A percentile compares a stretch with the other conserved stretches of the same genome.
These are phyloP conservation scores for Xylariaceae sp. DNA, from an alignment of 2,329 filamentous ascomycete species.

Conservation along the genomic window DNA sequence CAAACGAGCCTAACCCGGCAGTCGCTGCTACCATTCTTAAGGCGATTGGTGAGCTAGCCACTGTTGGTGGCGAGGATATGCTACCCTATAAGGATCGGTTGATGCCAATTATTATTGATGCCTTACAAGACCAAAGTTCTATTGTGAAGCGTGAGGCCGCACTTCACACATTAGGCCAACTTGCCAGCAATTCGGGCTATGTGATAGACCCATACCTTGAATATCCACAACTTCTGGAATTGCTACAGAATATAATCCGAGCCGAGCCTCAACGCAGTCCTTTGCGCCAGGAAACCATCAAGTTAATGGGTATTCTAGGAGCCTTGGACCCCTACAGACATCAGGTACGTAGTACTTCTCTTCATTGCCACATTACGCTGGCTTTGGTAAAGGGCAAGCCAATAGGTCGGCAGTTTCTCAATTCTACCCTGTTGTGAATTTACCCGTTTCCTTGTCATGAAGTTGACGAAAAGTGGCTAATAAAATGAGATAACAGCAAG, in stretches of 20 bases:
- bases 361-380: conserved; percentile 17
- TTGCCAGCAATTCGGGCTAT: conserved; percentile 95
- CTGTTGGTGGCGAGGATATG: conserved; percentile 92
- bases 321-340: conserved; percentile 95
- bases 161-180: conserved; percentile 81
- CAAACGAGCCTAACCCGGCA: conserved; percentile 75
- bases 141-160: conserved; percentile 87
- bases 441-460: conserved; percentile 1
- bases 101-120: conserved; percentile 93
- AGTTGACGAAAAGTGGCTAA: conserved; percentile 19
- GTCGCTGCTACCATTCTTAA: conserved; percentile 94
- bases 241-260: conserved; percentile 90
- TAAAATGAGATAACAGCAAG: conserved; percentile 51
- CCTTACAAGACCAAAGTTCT: conserved; percentile 89
- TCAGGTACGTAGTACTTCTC: conserved; percentile 48
- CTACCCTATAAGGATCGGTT: conserved; percentile 82
- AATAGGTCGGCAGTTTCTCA: too few species aligned
- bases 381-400: conserved; percentile 1
- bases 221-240: conserved; percentile 87
- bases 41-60: conserved; percentile 89
- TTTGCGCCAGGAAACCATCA: conserved; percentile 89
- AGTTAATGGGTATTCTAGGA: conserved; percentile 90
- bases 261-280: conserved; percentile 80
- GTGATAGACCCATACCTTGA: conserved; percentile 95
- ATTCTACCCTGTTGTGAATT: neutral